Evolutionary conservation across 176 grass and related monocot genomes (phyloP).

Genomic region (Carex cristatella): DNA sequence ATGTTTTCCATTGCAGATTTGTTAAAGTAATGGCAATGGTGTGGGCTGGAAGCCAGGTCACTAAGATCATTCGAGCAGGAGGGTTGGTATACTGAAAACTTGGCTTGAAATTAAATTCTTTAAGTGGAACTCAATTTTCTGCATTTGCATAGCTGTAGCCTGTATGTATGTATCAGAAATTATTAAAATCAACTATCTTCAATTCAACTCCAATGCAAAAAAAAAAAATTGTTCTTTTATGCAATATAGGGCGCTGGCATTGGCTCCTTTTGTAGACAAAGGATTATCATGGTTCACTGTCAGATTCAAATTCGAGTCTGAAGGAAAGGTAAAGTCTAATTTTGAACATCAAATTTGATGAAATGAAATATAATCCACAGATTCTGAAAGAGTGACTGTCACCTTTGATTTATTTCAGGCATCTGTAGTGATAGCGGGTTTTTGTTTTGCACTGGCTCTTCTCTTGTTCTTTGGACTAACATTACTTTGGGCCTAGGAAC

Average conservation of each 20-base stretch:
- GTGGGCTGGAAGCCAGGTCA: constrained; percentile 98
- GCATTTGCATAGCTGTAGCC: not conserved
- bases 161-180: not conserved
- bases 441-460: constrained; percentile 61
- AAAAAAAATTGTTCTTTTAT: constrained; percentile 13
- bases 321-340: constrained; percentile 55
- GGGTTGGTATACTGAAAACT: constrained; percentile 47
- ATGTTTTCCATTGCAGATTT: constrained; percentile 46
- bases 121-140: not conserved
- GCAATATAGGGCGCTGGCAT: constrained; percentile 52
- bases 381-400: constrained; percentile 2
- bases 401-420: constrained; percentile 44
- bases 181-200: not conserved
- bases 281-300: constrained; percentile 86
- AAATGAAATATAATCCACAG: not conserved
- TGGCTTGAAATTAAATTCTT: constrained; percentile 2
- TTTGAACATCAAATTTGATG: not conserved
- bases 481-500: constrained; percentile 65
- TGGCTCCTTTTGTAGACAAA: constrained; percentile 87
- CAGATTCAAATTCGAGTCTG: constrained; percentile 75
- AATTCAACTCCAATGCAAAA: not conserved
- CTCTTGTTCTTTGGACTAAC: constrained; percentile 66
- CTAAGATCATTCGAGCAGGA: constrained; percentile 76
- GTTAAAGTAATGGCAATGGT: constrained; percentile 89
- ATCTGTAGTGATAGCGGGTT: constrained; percentile 54